Base-by-base conservation (phyloP, 2,329 filamentous ascomycete genomes). In the Xylaria sp. region DNA sequence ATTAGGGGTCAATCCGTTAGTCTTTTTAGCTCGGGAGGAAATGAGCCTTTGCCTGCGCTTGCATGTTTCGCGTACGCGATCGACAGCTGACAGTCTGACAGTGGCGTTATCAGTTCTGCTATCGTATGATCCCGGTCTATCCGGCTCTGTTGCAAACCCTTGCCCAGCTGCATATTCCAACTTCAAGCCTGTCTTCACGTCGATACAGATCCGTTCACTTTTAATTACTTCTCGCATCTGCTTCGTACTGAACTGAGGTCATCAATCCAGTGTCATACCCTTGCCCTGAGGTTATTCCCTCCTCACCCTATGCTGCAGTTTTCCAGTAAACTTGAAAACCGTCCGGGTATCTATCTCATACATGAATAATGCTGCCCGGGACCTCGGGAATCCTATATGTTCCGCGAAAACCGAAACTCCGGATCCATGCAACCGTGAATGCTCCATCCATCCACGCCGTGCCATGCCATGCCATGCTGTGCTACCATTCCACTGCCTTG, bases 31-130 rank as follows among this genome's bases (percentile, higher is more conserved):
- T 44, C 26, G 24, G 20, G 37, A 47, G 52, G 55, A 58, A 60
- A 60, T 60, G 51, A 58, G 47, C 47, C 46, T 39, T n/a, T 16
- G 17, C 37, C n/a, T 4, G 37, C 7, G n/a, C 50, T 52, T 52
- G 50, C 56, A 56, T 50, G 42, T 48, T 54, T 58, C 52, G 55
- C 45, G 41, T 54, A 44, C 55, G 49, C 48, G 52, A 57, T 63
- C 54, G 50, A 56, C 59, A 51, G 45, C 46, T 62, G 22, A 59
- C 57, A 47, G 52, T 50, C 52, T 59, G 63, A 66, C 58, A 59
- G 63, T 67, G 65, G 65, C 62, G 61, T 65, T 66, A 65, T 61
- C 57, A 47, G 51, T 20, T 57, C 50, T 45, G 44, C 39, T 57
- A 55, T 62, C 59, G 56, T 62, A 62, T 57, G 59, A 60, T 51